phyloP scores from a whole-genome alignment of 352 stramenopile genomes.

The Phytophthora cactorum region DNA sequence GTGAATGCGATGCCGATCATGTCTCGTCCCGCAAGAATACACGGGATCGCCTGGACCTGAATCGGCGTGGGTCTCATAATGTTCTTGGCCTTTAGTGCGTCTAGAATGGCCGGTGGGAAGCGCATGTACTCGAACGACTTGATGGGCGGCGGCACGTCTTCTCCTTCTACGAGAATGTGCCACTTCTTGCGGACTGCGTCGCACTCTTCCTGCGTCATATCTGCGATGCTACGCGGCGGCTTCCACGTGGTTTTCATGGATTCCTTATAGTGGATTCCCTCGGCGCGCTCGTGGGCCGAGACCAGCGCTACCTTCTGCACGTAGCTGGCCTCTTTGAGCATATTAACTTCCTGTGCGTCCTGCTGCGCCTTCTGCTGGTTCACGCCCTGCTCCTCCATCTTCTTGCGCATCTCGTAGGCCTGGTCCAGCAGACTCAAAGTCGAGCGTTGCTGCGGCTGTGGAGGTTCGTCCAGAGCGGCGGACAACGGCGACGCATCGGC shows the following conservation, averaged over 20 bases:
- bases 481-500: conserved; percentile 7
- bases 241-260: conserved; percentile 93
- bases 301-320: conserved; percentile 97
- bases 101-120: conserved; percentile 94
- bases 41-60: conserved; percentile 98
- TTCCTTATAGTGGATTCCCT: conserved; percentile 93
- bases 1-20: conserved; percentile 99
- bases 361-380: conserved; percentile 85
- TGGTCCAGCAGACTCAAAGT: conserved; percentile 83
- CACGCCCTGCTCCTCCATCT: conserved; percentile 73
- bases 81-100: conserved; percentile 94
- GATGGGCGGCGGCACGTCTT: conserved; percentile 95
- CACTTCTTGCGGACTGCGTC: conserved; percentile 96
- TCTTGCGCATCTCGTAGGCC: conserved; percentile 85
- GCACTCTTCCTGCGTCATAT: conserved; percentile 88
- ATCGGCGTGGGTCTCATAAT: conserved; percentile 98
- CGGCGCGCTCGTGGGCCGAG: conserved; percentile 91
- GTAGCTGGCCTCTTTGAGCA: conserved; percentile 95
- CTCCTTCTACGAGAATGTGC: conserved; percentile 97
- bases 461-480: conserved; percentile 1
- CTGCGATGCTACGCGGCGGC: conserved; percentile 85
- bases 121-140: conserved; percentile 98
- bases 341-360: conserved; percentile 89
- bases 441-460: conserved; percentile 48
- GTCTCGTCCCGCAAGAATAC: conserved; percentile 96